phyloP scores from a whole-genome alignment of 306 rosid genomes.

The Mucuna pruriens region DNA sequence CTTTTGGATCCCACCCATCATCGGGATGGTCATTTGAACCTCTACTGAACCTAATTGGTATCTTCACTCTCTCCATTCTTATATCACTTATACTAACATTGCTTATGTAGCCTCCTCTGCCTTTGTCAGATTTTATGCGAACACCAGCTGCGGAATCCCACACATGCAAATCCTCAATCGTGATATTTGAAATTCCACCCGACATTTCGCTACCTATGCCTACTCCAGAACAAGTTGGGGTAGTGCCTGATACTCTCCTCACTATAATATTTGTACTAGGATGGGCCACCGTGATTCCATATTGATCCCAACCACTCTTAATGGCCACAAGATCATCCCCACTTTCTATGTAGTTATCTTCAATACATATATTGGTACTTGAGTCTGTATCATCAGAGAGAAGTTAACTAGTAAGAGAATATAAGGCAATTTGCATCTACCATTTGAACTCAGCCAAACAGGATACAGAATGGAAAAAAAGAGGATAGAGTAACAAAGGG shows the following conservation, averaged over 20 bases:
- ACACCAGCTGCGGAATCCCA: conserved; percentile 92
- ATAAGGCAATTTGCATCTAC: background rate
- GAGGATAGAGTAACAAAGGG: background rate
- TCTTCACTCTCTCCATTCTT: conserved; percentile 82
- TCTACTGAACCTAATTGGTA: conserved; percentile 82
- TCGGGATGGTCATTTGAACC: conserved; percentile 95
- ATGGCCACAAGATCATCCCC: conserved; percentile 97
- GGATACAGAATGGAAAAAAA: conserved; percentile 12
- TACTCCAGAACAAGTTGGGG: conserved; percentile 93
- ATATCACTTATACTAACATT: conserved; percentile 68
- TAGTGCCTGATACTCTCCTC: conserved; percentile 90
- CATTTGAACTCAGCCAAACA: background rate
- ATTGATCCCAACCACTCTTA: conserved; percentile 98
- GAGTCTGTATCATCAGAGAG: conserved; percentile 64
- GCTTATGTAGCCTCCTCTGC: conserved; percentile 83
- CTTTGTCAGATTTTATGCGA: conserved; percentile 82
- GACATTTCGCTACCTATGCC: conserved; percentile 99
- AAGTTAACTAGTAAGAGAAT: conserved; percentile 13
- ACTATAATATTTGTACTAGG: conserved; percentile 82
- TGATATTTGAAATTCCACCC: conserved; percentile 84
- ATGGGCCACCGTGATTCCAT: conserved; percentile 75
- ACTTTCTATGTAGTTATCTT: conserved; percentile 95
- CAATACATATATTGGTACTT: conserved; percentile 78
- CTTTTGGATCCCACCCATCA: conserved; percentile 89
- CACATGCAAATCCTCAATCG: conserved; percentile 76